A percentile compares a stretch with the other conserved stretches of the same genome.
Conservation (phyloP, 371 early-diverging fungal genomes). For the Umbelopsis sp. region DNA sequence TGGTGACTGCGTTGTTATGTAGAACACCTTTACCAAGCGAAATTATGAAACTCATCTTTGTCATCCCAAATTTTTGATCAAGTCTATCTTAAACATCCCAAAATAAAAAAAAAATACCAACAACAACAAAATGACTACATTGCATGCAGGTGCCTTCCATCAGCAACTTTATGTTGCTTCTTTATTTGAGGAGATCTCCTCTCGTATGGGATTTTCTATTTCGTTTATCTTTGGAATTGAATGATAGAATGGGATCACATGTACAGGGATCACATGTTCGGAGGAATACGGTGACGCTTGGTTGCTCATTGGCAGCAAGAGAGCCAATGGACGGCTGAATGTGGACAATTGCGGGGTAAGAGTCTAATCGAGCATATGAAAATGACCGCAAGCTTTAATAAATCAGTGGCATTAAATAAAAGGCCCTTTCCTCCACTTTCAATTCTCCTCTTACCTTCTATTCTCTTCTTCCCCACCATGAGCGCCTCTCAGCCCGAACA, state of each 20-base stretch:
- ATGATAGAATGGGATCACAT: neutral
- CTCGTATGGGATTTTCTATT: neutral
- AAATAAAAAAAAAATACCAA: too few relatives aligned
- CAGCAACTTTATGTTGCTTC: neutral
- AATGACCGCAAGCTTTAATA: conserved; percentile 1
- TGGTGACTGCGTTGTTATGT: conserved; percentile 47
- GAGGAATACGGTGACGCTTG: conserved; percentile 18
- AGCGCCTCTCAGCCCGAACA: neutral
- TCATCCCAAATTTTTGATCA: neutral
- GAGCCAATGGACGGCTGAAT: conserved; percentile 13
- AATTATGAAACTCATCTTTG: neutral
- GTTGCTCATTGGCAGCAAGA: conserved; percentile 12
- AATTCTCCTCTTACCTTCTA: neutral
- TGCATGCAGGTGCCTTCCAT: too few relatives aligned
- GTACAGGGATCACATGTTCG: conserved; percentile 14
- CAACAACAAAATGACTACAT: too few relatives aligned
- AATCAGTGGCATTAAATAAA: neutral
- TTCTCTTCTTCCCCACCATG: neutral
- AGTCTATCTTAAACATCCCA: neutral
- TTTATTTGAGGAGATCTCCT: neutral
- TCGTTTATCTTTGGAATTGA: too few relatives aligned
- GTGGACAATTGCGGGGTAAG: conserved; percentile 18
- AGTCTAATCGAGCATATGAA: conserved; percentile 7
- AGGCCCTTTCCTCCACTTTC: conserved; percentile 3
- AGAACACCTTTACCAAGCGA: conserved; percentile 19